These are phyloP conservation scores for Picochlorum sp. DNA, from an alignment of 139 green algal genomes.

Conservation along the genomic window DNA sequence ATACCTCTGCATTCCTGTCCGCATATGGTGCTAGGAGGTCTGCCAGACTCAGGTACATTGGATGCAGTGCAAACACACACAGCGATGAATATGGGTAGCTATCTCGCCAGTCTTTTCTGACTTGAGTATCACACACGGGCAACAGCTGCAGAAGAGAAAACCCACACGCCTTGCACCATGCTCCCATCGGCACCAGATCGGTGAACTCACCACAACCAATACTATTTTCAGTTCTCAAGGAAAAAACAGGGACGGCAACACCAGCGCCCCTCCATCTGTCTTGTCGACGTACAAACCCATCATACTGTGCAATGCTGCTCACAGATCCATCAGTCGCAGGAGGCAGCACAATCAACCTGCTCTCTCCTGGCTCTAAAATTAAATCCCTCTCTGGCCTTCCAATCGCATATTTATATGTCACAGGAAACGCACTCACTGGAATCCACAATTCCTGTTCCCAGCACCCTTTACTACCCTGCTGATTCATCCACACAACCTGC, in stretches of 20 bases:
- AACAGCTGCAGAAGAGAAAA: slow-evolving; percentile 77
- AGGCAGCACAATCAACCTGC: slow-evolving; percentile 21
- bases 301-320: slow-evolving; percentile 49
- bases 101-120: slow-evolving; percentile 87
- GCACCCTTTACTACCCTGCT: slow-evolving; percentile 2
- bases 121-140: slow-evolving; percentile 91
- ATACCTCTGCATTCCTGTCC: too few relatives aligned
- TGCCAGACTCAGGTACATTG: slow-evolving; percentile 54
- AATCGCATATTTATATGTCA: slow-evolving; percentile 78
- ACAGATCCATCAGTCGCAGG: slow-evolving; percentile 21
- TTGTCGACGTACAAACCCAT: slow-evolving; percentile 49
- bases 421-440: slow-evolving; percentile 52
- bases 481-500: slow-evolving; percentile 45
- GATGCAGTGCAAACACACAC: slow-evolving; percentile 89
- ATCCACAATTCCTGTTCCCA: slow-evolving; percentile 53
- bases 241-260: slow-evolving; percentile 87
- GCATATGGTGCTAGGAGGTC: not conserved
- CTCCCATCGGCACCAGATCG: slow-evolving; percentile 74
- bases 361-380: slow-evolving; percentile 27
- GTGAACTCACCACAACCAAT: slow-evolving; percentile 86
- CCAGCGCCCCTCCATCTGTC: slow-evolving; percentile 79
- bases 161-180: slow-evolving; percentile 48
- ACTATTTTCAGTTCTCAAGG: slow-evolving; percentile 52
- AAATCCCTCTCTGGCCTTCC: slow-evolving; percentile 8
- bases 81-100: slow-evolving; percentile 91